These are phyloP conservation scores for Cicer pinnatifidum DNA, from an alignment of 306 rosid genomes.

Conservation along the genomic window DNA sequence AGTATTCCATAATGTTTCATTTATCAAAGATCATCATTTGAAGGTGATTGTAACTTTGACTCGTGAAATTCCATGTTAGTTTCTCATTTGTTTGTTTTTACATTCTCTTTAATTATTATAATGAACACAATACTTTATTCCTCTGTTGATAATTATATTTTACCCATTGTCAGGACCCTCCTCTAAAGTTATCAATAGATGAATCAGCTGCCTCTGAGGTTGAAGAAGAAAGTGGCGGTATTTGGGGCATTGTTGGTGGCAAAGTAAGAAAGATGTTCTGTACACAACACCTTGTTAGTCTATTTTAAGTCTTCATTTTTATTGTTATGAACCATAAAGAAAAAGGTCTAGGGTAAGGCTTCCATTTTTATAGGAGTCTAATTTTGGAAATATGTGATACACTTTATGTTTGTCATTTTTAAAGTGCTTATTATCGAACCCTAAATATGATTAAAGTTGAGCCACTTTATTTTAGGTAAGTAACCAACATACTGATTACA, in stretches of 20 bases:
- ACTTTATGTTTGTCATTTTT: constrained; percentile 22
- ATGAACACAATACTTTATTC: constrained; percentile 27
- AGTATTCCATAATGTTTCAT: constrained; percentile 53
- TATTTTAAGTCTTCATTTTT: constrained; percentile 14
- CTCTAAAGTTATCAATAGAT: constrained; percentile 79
- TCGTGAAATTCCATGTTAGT: constrained; percentile 27
- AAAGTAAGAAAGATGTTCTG: constrained; percentile 66
- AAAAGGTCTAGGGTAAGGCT: constrained; percentile 11
- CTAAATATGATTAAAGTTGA: constrained; percentile 16
- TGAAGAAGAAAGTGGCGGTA: constrained; percentile 76
- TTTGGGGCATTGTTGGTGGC: constrained; percentile 95
- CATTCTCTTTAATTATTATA: constrained; percentile 22
- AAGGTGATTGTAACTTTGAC: constrained; percentile 58
- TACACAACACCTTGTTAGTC: constrained; percentile 26
- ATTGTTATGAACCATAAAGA: constrained; percentile 22
- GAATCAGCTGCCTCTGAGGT: constrained; percentile 75
- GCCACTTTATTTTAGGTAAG: neutral
- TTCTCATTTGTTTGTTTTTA: constrained; percentile 25
- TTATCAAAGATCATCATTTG: constrained; percentile 54
- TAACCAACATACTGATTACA: neutral
- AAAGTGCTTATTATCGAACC: constrained; percentile 12
- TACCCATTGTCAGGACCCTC: constrained; percentile 67
- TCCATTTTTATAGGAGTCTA: constrained; percentile 34
- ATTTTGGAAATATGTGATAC: constrained; percentile 25
- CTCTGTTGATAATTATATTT: constrained; percentile 41